A percentile compares a stretch with the other conserved stretches of the same genome.
Conservation (phyloP, 2,329 filamentous ascomycete species). For the Albophoma yamanashiensis region DNA sequence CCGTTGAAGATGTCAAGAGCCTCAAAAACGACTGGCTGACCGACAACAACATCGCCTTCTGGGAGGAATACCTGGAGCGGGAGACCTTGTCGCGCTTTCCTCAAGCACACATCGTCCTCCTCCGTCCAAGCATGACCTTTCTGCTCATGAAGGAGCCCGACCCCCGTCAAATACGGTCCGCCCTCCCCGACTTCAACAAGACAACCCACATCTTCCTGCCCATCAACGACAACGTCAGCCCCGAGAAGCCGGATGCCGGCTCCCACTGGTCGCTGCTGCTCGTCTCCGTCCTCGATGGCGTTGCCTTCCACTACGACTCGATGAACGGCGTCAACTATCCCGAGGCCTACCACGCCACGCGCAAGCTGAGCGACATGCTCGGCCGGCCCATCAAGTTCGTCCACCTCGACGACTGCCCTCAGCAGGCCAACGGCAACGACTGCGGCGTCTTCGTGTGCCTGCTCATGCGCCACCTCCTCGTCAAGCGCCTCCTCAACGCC, state of each 20-base stretch:
- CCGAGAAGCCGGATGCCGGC: constrained; percentile 72
- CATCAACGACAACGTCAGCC: constrained; percentile 78
- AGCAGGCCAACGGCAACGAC: constrained; percentile 86
- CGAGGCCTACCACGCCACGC: constrained; percentile 59
- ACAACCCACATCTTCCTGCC: constrained; percentile 93
- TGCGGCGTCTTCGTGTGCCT: constrained; percentile 96
- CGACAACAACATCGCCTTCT: constrained; percentile 95
- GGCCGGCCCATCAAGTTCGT: constrained; percentile 60
- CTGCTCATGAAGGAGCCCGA: constrained; percentile 70
- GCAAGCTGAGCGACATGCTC: constrained; percentile 60
- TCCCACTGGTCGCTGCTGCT: constrained; percentile 92
- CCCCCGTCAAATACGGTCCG: constrained; percentile 45
- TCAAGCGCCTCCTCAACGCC: constrained; percentile 71
- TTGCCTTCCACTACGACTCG: constrained; percentile 96
- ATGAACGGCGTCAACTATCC: constrained; percentile 63
- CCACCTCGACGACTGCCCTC: constrained; percentile 73
- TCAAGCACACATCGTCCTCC: constrained; percentile 76
- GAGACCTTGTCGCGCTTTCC: constrained; percentile 75
- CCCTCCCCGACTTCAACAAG: constrained; percentile 67
- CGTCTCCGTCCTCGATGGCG: constrained; percentile 76
- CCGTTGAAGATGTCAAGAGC: constrained; percentile 77
- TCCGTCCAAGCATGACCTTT: constrained; percentile 87
- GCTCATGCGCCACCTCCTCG: constrained; percentile 84
- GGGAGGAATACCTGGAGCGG: constrained; percentile 93
- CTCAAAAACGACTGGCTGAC: constrained; percentile 93